Evolutionary conservation across 441 rosid genomes (phyloP), one percentile per base, ranked within the genome.

Genomic region (Manihot esculenta): DNA sequence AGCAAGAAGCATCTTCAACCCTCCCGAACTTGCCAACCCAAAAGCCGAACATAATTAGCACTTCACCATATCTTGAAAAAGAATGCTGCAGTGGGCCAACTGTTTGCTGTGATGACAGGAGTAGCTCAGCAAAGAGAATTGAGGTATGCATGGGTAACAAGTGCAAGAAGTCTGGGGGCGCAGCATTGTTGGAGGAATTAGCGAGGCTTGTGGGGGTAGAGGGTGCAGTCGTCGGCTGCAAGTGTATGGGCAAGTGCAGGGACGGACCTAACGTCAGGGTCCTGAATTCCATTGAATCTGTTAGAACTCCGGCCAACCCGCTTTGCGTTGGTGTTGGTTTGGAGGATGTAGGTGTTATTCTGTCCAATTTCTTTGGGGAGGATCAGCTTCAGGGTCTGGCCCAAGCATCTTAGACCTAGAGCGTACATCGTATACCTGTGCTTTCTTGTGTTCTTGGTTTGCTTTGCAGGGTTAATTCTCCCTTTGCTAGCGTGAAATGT

Each of bases 131-230:
- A 27, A 81, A 75, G 68, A 78, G 82, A 70, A 71, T 92, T 7
- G 96, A 92, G 75, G 88, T 92, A 24, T 89, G 96, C 72, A 88
- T 87, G 97, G 97, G 96, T 26, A 82, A 81, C 2, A 92, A 92
- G 77, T 92, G 94, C 83, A 83, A 78, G 84, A 92, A 81, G 66
- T 76, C 86, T 12, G 96, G 94, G 71, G 85, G 84, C n/a, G 82
- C 77, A 18, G 78, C 80, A 5, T 71, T 92, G 79, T 64, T 91
- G 58, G 80, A 81, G 44, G 93, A 80, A 73, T 88, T 91, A 78
- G 81, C 80, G 76, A 88, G 70, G 69, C 79, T 75, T 35, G 76
- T 78, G 1, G 88, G 88, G 1, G 20, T 58, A 0, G 83, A 84
- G 24, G 91, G 82, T 0, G 84, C 81, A 0, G 85, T 86, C 49